Evolutionary conservation across 1,284 basidiomycete genomes (phyloP).

Genomic region (Omphalotus olearius): DNA sequence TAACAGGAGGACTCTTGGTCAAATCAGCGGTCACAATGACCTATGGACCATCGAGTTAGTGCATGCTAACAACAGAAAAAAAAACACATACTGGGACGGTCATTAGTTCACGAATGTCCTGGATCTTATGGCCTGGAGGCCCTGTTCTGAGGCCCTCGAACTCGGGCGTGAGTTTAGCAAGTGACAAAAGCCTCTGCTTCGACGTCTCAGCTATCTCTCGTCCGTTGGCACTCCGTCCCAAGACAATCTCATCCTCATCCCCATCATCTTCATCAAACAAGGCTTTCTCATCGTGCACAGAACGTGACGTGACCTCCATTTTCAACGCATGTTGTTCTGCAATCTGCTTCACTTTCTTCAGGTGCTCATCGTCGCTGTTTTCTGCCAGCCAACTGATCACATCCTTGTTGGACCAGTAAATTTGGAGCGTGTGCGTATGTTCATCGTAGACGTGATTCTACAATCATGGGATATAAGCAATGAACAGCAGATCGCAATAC

Average conservation of each 20-base stretch:
- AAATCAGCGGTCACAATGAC: constrained; percentile 92
- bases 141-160: constrained; percentile 81
- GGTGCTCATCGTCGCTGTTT: constrained; percentile 89
- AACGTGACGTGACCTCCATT: constrained; percentile 81
- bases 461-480: constrained; percentile 12
- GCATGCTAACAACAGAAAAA: neutral
- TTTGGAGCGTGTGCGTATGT: constrained; percentile 82
- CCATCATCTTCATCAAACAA: constrained; percentile 85
- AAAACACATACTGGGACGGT: constrained; percentile 73
- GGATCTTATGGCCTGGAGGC: constrained; percentile 80
- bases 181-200: constrained; percentile 75
- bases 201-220: constrained; percentile 53
- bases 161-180: constrained; percentile 60
- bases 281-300: constrained; percentile 81
- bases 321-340: constrained; percentile 80
- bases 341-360: constrained; percentile 88
- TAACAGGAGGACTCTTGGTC: constrained; percentile 91
- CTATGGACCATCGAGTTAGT: constrained; percentile 30
- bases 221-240: constrained; percentile 54
- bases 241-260: constrained; percentile 74
- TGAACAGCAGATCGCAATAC: neutral
- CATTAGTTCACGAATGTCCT: constrained; percentile 89
- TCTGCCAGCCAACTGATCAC: constrained; percentile 94
- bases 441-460: constrained; percentile 95
- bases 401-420: constrained; percentile 89